phyloP scores from a whole-genome alignment of 345 rosid species.

The Bruguiera sexangula region DNA sequence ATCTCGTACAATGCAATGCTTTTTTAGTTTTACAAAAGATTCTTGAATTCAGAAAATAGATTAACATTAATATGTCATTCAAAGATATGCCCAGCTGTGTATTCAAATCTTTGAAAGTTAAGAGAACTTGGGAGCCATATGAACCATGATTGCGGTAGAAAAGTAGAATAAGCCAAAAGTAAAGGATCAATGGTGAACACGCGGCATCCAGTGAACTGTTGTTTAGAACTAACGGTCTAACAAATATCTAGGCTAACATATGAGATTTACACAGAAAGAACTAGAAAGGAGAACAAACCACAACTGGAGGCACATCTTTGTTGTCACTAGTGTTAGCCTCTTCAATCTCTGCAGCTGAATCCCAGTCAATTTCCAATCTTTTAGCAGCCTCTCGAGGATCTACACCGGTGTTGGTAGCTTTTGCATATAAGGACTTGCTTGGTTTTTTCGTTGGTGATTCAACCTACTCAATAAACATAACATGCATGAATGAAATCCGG shows the following conservation, averaged over 20 bases:
- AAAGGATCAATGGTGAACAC: not conserved
- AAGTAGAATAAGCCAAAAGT: not conserved
- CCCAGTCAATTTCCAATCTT: slow-evolving; percentile 90
- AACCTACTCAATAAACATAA: slow-evolving; percentile 42
- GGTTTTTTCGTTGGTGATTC: slow-evolving; percentile 58
- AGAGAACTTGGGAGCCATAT: not conserved
- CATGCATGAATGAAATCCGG: not conserved
- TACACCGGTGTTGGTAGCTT: slow-evolving; percentile 81
- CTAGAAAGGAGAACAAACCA: slow-evolving; percentile 53
- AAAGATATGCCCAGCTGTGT: not conserved
- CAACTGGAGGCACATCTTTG: slow-evolving; percentile 57
- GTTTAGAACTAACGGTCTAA: not conserved
- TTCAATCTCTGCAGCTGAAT: slow-evolving; percentile 88
- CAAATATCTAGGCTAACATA: not conserved
- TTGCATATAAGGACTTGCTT: slow-evolving; percentile 73
- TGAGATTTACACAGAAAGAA: slow-evolving; percentile 4
- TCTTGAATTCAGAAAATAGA: too few relatives aligned
- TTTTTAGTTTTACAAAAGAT: too few relatives aligned
- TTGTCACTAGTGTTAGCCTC: slow-evolving; percentile 49
- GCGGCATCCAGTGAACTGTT: not conserved
- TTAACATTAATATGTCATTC: too few relatives aligned
- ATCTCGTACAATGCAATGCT: too few relatives aligned
- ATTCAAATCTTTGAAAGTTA: not conserved
- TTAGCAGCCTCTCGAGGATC: slow-evolving; percentile 76
- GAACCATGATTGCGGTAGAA: not conserved